These are phyloP conservation scores for Eimeria praecox DNA, from an alignment of 169 alveolate species.

Conservation along the genomic window DNA sequence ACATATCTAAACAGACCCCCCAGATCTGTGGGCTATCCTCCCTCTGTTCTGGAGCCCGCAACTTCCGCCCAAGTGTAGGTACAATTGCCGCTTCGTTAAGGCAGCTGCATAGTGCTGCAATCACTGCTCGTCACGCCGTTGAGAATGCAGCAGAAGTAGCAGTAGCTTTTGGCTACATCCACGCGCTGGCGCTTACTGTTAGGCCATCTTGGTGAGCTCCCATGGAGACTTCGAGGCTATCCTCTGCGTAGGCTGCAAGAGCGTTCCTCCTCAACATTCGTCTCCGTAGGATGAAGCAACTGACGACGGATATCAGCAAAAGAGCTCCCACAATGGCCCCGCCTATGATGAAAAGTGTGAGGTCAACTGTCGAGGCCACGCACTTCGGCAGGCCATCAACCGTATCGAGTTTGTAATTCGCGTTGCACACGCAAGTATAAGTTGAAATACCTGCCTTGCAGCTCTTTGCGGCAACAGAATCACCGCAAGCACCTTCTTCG, in stretches of 20 bases:
- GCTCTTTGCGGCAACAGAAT: conserved; percentile 7
- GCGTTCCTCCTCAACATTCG: conserved; percentile 33
- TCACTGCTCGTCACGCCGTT: not conserved
- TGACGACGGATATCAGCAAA: not conserved
- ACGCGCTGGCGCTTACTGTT: not conserved
- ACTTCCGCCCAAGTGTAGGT: not conserved
- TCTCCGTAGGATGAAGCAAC: conserved; percentile 14
- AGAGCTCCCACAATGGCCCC: conserved; percentile 4
- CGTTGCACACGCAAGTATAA: conserved; percentile 48
- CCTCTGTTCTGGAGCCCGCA: not conserved
- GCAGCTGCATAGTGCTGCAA: not conserved
- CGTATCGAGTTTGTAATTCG: conserved; percentile 24
- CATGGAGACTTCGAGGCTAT: conserved; percentile 18
- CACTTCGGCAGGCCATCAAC: conserved; percentile 57
- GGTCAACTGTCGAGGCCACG: not conserved
- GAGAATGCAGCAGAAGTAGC: not conserved
- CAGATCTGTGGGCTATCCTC: not conserved
- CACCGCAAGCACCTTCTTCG: conserved; percentile 54
- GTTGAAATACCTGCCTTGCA: conserved; percentile 50
- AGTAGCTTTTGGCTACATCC: conserved; percentile 10
- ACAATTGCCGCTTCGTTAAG: not conserved
- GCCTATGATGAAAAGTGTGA: conserved; percentile 18
- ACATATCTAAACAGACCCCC: not conserved
- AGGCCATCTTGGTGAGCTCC: conserved; percentile 66
- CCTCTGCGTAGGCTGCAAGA: conserved; percentile 12